Conservation (phyloP, 768 basidiomycete species). For the Cyclocybe aegerita region DNA sequence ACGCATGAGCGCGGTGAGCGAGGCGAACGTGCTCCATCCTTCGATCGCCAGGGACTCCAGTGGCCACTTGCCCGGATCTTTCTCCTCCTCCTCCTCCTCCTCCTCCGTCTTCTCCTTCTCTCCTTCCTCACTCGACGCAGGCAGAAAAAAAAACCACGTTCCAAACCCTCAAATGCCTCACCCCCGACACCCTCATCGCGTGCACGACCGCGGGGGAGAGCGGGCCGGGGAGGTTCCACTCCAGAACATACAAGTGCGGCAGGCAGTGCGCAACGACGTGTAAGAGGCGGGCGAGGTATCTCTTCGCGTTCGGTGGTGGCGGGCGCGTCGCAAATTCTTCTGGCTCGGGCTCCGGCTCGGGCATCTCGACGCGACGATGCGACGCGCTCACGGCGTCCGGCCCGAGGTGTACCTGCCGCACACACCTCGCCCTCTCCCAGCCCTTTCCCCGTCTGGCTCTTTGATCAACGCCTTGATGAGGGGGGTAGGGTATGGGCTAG, state of each 20-base stretch:
- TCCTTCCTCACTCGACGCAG: not conserved
- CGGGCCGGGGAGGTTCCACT: conserved; percentile 19
- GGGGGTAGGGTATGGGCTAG: conserved; percentile 37
- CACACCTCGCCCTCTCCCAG: too few species aligned
- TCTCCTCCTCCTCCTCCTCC: too few species aligned
- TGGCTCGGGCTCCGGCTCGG: too few species aligned
- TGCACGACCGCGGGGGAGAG: conserved; percentile 12
- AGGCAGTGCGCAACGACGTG: too few species aligned
- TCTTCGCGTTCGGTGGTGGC: too few species aligned
- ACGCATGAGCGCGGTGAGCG: not conserved
- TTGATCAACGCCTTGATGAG: too few species aligned
- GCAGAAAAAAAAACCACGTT: not conserved
- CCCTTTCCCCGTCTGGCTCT: conserved; percentile 5
- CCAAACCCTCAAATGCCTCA: conserved; percentile 22
- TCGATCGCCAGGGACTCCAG: conserved; percentile 19
- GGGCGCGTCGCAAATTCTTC: too few species aligned
- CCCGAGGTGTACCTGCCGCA: too few species aligned
- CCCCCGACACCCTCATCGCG: conserved; percentile 14
- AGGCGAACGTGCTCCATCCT: not conserved
- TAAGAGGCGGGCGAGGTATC: too few species aligned
- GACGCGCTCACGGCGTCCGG: not conserved
- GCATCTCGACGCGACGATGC: too few species aligned
- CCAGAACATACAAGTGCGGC: conserved; percentile 25
- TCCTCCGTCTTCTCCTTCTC: too few species aligned
- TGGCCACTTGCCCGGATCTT: not conserved